Evolutionary conservation across 2,329 filamentous ascomycete species (phyloP), one percentile per base, ranked within the genome.

Genomic region (Alternaria longipes): DNA sequence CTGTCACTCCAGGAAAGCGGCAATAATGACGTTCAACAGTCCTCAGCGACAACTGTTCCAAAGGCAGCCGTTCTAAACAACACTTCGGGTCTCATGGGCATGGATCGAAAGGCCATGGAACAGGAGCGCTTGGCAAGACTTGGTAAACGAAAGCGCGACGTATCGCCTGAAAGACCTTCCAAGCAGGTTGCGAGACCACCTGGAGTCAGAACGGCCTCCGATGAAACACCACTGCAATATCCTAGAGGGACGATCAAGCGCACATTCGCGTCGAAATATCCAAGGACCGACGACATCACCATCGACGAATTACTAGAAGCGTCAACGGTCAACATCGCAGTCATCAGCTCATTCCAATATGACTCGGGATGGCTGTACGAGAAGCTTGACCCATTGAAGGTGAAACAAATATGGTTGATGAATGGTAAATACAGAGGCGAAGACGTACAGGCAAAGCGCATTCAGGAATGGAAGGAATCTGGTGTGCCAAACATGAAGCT

Each of bases 341-440:
- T 98, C 0, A 81, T 98, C 5, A 97, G 93, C 68, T 92, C 94
- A 0, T 98, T 91, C 69, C 88, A 94, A 74, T 95, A 92, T 89
- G 90, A 98, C 64, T 86, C 90, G 14, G 85, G 90, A 28, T 97
- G 92, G 92, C 77, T 94, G 0, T 68, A 75, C 16, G 78, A 85
- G 6, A 96, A 95, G 74, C 77, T 97, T 28, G 83, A 92, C 22
- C 82, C 91, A 5, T 63, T 67, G 4, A 78, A 74, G n/a, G 81
- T 81, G 8, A 84, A 83, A 50, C 79, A 84, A 54, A 74, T 84
- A 18, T 82, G 90, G 66, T 79, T 90, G 20, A 87, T 90, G 84
- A 85, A 88, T 64, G 87, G 46, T 22, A 57, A 56, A 32, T 32
- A 84, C 3, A 84, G 85, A 60, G 82, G 84, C 42, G 78, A 85